phyloP scores from a whole-genome alignment of 1,139 yeast genomes.

The Wickerhamomyces sp. region DNA sequence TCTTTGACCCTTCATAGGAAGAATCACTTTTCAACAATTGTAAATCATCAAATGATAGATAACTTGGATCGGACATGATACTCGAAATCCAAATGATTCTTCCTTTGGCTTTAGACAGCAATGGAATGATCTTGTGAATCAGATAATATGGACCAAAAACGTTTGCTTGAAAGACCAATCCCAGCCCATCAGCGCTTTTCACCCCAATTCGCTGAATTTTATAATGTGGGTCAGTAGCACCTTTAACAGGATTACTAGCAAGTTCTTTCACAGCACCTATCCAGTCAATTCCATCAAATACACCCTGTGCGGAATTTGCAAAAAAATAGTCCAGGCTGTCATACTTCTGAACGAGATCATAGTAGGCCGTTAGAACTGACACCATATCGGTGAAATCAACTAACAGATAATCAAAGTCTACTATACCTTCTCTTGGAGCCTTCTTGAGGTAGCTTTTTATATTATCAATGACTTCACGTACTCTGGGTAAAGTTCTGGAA shows the following conservation, averaged over 20 bases:
- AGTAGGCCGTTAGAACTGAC: slow-evolving; percentile 68
- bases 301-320: slow-evolving; percentile 88
- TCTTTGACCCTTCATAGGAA: slow-evolving; percentile 90
- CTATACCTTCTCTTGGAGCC: slow-evolving; percentile 42
- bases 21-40: slow-evolving; percentile 60
- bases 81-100: slow-evolving; percentile 83
- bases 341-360: slow-evolving; percentile 64
- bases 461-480: slow-evolving; percentile 63
- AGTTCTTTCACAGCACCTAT: slow-evolving; percentile 66
- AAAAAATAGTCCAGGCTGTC: slow-evolving; percentile 68
- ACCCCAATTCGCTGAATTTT: slow-evolving; percentile 78
- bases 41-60: slow-evolving; percentile 67
- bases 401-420: slow-evolving; percentile 82
- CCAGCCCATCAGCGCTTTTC: slow-evolving; percentile 67
- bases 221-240: slow-evolving; percentile 81
- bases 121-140: slow-evolving; percentile 53
- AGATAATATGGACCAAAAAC: slow-evolving; percentile 93
- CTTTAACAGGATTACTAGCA: slow-evolving; percentile 59
- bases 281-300: slow-evolving; percentile 86
- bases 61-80: slow-evolving; percentile 68
- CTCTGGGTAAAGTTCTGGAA: slow-evolving; percentile 82
- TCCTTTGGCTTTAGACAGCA: slow-evolving; percentile 51
- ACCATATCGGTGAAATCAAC: slow-evolving; percentile 92
- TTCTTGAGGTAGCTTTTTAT: slow-evolving; percentile 50
- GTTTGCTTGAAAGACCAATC: slow-evolving; percentile 89